These are phyloP conservation scores for Phytophthora pini DNA, from an alignment of 352 stramenopile species.

Conservation along the genomic window DNA sequence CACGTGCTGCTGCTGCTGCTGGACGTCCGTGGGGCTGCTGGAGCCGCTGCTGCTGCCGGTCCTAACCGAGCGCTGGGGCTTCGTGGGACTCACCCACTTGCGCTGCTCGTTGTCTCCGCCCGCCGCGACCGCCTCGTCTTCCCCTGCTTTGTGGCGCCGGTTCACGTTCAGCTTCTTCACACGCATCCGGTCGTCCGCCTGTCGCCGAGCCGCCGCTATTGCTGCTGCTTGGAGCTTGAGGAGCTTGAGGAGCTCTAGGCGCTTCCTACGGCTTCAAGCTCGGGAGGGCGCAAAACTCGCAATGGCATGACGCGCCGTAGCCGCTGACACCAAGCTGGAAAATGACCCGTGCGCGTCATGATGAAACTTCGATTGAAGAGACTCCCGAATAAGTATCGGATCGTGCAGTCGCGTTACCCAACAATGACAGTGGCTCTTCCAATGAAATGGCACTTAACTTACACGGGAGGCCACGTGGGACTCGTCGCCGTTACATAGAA, in stretches of 20 bases:
- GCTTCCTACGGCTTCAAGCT: conserved; percentile 11
- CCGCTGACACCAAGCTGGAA: conserved; percentile 24
- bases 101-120: conserved; percentile 38
- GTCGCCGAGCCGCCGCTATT: conserved; percentile 14
- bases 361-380: conserved; percentile 10
- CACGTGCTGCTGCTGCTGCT: conserved; percentile 36
- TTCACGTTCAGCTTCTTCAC: conserved; percentile 81
- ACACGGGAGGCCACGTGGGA: conserved; percentile 14
- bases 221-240: neutral
- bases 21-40: conserved; percentile 53
- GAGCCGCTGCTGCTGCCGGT: conserved; percentile 40
- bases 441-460: conserved; percentile 2
- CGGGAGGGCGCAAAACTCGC: conserved; percentile 26
- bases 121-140: conserved; percentile 52
- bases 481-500: conserved; percentile 22
- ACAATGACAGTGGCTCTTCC: no score
- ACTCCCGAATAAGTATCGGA: conserved; percentile 1
- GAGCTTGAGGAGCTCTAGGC: no score
- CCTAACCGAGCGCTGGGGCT: conserved; percentile 20
- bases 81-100: conserved; percentile 55
- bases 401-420: neutral
- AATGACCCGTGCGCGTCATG: conserved; percentile 32
- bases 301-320: conserved; percentile 34
- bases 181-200: conserved; percentile 55
- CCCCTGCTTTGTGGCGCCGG: conserved; percentile 66